These are phyloP conservation scores for Emydomyces testavorans DNA, from an alignment of 2,329 filamentous ascomycete species.

Conservation along the genomic window DNA sequence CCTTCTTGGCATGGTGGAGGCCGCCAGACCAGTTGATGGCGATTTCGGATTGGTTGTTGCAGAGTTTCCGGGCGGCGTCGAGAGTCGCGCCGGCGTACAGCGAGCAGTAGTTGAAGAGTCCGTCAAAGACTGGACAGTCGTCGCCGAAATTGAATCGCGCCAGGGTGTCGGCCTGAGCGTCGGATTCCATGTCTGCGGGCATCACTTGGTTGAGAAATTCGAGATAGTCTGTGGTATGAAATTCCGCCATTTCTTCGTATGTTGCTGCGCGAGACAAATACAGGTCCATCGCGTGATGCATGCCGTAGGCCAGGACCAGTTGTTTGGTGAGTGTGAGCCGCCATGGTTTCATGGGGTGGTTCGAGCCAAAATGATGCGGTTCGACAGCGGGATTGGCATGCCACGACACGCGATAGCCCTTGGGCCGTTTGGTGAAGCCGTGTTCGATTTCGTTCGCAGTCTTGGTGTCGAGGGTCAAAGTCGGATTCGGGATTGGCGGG, in stretches of 20 bases:
- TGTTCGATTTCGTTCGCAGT: slow-evolving; percentile 44
- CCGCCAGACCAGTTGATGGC: slow-evolving; percentile 97
- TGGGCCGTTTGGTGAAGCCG: slow-evolving; percentile 64
- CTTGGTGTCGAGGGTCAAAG: slow-evolving; percentile 41
- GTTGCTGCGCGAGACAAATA: slow-evolving; percentile 75
- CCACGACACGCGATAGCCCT: slow-evolving; percentile 84
- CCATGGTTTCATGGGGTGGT: slow-evolving; percentile 99
- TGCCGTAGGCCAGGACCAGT: slow-evolving; percentile 84
- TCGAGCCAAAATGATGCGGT: slow-evolving; percentile 90
- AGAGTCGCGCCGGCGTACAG: slow-evolving; percentile 84
- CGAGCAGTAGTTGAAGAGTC: slow-evolving; percentile 87
- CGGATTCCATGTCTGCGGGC: slow-evolving; percentile 56
- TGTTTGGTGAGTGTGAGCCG: slow-evolving; percentile 90
- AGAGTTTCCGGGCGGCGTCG: slow-evolving; percentile 81
- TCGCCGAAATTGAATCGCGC: slow-evolving; percentile 78
- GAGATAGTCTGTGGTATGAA: slow-evolving; percentile 81
- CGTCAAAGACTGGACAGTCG: slow-evolving; percentile 94
- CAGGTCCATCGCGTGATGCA: slow-evolving; percentile 94
- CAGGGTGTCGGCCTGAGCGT: slow-evolving; percentile 44
- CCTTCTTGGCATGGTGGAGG: slow-evolving; percentile 89
- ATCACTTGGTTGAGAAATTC: slow-evolving; percentile 69
- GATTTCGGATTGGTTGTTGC: slow-evolving; percentile 78
- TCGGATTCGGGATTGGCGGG: slow-evolving; percentile 30
- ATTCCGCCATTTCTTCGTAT: slow-evolving; percentile 74
- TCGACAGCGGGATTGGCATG: slow-evolving; percentile 93